Conservation (phyloP, 1,139 yeast species). For the Candida tropicalis region DNA sequence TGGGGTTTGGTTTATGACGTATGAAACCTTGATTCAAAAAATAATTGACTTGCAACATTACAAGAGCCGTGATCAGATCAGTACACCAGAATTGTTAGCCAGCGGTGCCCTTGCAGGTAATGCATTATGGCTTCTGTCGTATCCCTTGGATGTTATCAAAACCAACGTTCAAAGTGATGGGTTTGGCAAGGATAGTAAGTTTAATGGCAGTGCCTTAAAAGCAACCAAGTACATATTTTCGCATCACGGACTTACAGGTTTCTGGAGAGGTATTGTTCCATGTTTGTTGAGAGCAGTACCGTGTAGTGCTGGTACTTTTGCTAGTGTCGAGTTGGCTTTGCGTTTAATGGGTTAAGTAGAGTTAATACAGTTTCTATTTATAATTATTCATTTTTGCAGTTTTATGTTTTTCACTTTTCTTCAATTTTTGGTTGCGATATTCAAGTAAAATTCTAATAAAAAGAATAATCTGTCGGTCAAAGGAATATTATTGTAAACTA, state of each 20-base stretch:
- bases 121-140: slow-evolving; percentile 70
- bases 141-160: slow-evolving; percentile 73
- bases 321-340: slow-evolving; percentile 71
- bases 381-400: background rate
- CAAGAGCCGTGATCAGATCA: slow-evolving; percentile 51
- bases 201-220: slow-evolving; percentile 44
- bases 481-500: no score
- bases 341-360: slow-evolving; percentile 48
- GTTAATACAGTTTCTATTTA: background rate
- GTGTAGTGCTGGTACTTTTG: slow-evolving; percentile 77
- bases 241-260: slow-evolving; percentile 55
- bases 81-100: slow-evolving; percentile 60
- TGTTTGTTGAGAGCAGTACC: slow-evolving; percentile 72
- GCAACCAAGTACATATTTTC: slow-evolving; percentile 52
- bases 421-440: no score
- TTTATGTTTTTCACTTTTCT: no score
- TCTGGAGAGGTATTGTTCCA: slow-evolving; percentile 75
- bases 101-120: slow-evolving; percentile 76
- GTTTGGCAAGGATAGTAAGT: slow-evolving; percentile 50
- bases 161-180: slow-evolving; percentile 69
- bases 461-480: no score
- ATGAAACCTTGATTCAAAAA: slow-evolving; percentile 59
- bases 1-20: slow-evolving; percentile 80
- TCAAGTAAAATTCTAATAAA: no score
- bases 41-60: slow-evolving; percentile 37